Percentiles rank a stretch among this genome's conserved stretches.
Evolutionary conservation across 1,284 basidiomycete species (phyloP).

Genomic region (Trametes polyzona): DNA sequence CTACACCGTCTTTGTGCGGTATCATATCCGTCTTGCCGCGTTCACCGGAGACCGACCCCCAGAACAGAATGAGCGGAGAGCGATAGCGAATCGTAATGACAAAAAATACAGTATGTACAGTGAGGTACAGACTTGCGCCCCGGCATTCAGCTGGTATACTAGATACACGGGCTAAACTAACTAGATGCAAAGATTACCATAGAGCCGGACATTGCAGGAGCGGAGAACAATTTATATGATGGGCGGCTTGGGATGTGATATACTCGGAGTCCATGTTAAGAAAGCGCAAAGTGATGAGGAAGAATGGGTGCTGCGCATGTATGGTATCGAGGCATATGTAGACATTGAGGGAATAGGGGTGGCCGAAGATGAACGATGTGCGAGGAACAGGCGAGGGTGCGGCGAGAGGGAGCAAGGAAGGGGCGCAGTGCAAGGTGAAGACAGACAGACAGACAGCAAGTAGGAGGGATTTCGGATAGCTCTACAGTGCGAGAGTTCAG

Average conservation of each 20-base stretch:
- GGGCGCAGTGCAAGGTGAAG: background rate
- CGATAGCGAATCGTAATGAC: background rate
- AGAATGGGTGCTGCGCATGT: too few species aligned
- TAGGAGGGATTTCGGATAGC: background rate
- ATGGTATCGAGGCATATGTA: too few species aligned
- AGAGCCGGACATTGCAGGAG: too few species aligned
- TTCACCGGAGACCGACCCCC: too few species aligned
- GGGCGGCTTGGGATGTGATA: background rate
- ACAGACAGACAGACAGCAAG: background rate
- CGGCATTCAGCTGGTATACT: background rate
- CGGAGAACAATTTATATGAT: too few species aligned
- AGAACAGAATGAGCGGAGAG: background rate
- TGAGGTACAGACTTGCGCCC: background rate
- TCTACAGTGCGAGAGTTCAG: background rate
- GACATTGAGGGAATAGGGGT: too few species aligned
- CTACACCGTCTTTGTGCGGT: background rate
- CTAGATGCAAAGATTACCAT: background rate
- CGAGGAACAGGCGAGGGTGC: too few species aligned
- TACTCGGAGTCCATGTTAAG: too few species aligned
- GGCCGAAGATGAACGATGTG: background rate
- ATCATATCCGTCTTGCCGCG: too few species aligned
- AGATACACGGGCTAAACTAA: constrained; percentile 7
- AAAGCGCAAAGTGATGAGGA: too few species aligned
- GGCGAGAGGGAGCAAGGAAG: background rate
- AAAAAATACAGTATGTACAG: constrained; percentile 2